Base-by-base conservation (phyloP, 164 flowering plant genomes). In the Stephania yunnanensis region DNA sequence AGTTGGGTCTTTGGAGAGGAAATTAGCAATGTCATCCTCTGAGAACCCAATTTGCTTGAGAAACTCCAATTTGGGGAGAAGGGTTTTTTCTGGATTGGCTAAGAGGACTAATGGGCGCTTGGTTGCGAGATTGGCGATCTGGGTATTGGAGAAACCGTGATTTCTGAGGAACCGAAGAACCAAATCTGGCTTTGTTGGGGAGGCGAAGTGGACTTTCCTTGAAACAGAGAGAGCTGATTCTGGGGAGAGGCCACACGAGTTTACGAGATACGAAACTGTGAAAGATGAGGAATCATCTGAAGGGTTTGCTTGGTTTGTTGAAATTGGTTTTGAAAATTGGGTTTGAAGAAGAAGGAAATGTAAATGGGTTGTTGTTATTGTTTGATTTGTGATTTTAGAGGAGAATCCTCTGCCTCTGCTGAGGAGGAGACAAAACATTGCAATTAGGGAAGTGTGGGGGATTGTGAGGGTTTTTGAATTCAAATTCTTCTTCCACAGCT, bases 51-150 rank as follows among this genome's bases (percentile, higher is more conserved):
- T 45, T 4, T 82, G 78, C 1, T 31, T 67, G 64, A 83, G 76
- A 77, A 85, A 84, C 17, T 86, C 69, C 10, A 86, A 70, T 63
- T 87, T 83, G 22, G 87, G 86, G 70, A 77, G n/a, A 30, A 86
- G 75, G 80, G 77, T 80, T 25, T 75, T 74, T 7, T 83, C 67
- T 6, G 80, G 75, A 48, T 75, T 50, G 20, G 78, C 61, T 17
- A 75, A 11, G 12, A 87, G 82, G 1, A 83, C 10, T 4, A 0
- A 0, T 2, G 86, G 86, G 64, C 52, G 55, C n/a, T 7, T 71
- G 10, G 15, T 73, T 4, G 83, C 66, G 45, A 82, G 46, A 45
- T 71, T 78, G 9, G 81, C 22, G 74, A 74, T 74, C 4, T 74
- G 45, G 71, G 71, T 5, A 29, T 74, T 50, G 25, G 63, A 10